Conservation (phyloP, 2,329 filamentous ascomycete species). For the Bipolaris oryzae region DNA sequence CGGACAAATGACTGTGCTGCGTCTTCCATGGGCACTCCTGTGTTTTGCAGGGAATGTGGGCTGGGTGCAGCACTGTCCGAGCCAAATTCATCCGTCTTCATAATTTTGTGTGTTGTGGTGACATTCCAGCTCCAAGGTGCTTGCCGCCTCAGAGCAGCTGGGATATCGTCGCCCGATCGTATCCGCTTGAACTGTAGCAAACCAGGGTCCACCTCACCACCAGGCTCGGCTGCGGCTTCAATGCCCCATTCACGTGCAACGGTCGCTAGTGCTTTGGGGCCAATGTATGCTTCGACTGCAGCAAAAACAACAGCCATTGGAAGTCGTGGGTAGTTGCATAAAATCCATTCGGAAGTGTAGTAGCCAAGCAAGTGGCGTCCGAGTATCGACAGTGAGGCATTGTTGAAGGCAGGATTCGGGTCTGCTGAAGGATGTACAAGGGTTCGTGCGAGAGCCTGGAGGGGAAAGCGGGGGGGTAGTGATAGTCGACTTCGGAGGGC, state of each 20-base stretch:
- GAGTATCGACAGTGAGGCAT: slow-evolving; percentile 78
- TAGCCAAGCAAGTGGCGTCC: slow-evolving; percentile 85
- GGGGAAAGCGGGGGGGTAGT: slow-evolving; percentile 79
- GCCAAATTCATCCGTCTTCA: slow-evolving; percentile 86
- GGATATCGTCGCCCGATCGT: slow-evolving; percentile 34
- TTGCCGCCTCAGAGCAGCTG: slow-evolving; percentile 30
- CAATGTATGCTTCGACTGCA: slow-evolving; percentile 82
- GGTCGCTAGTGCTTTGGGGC: slow-evolving; percentile 72
- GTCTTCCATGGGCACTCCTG: slow-evolving; percentile 53
- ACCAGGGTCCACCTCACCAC: slow-evolving; percentile 89
- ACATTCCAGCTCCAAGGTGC: slow-evolving; percentile 47
- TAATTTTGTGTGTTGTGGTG: slow-evolving; percentile 69
- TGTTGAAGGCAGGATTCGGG: slow-evolving; percentile 81
- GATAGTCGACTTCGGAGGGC: slow-evolving; percentile 89
- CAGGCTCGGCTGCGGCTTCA: slow-evolving; percentile 83
- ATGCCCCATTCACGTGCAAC: slow-evolving; percentile 90
- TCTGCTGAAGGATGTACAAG: slow-evolving; percentile 89
- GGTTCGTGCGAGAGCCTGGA: slow-evolving; percentile 83
- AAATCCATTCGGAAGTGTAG: slow-evolving; percentile 84
- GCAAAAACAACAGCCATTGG: slow-evolving; percentile 88
- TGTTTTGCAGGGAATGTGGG: slow-evolving; percentile 30
- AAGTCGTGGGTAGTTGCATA: slow-evolving; percentile 88
- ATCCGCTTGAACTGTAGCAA: slow-evolving; percentile 76
- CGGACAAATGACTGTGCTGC: slow-evolving; percentile 80
- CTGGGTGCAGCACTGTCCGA: slow-evolving; percentile 56